These are phyloP conservation scores for Clavispora vitiphila DNA, from an alignment of 805 yeast species.

Conservation along the genomic window DNA sequence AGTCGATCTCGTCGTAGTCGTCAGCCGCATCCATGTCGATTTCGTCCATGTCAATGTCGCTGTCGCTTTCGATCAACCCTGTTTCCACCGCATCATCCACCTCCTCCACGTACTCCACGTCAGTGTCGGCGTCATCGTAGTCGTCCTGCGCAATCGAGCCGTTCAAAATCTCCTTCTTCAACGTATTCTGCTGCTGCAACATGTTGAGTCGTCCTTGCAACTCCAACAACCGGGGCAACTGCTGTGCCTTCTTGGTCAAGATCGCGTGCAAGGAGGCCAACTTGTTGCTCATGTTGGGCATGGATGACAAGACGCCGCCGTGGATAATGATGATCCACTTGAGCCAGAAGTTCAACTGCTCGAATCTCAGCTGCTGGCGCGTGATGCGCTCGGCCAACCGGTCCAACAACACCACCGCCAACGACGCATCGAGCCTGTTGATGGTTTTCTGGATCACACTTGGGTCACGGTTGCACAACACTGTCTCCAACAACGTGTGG, in stretches of 20 bases:
- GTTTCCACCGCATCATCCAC: constrained; percentile 44
- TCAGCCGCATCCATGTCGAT: constrained; percentile 4
- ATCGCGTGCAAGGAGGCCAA: constrained; percentile 44
- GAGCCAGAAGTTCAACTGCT: constrained; percentile 49
- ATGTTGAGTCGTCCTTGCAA: constrained; percentile 46
- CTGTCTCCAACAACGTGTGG: constrained; percentile 78
- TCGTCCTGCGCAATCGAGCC: constrained; percentile 17
- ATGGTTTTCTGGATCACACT: constrained; percentile 47
- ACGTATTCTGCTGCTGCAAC: constrained; percentile 40
- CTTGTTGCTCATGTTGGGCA: constrained; percentile 40
- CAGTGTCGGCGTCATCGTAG: constrained; percentile 37
- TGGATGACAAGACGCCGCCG: constrained; percentile 45
- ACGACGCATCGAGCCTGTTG: constrained; percentile 42
- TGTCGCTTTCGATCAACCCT: constrained; percentile 16
- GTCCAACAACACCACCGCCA: constrained; percentile 47
- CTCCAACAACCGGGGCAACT: constrained; percentile 47
- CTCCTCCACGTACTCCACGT: constrained; percentile 71
- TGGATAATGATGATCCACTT: constrained; percentile 53
- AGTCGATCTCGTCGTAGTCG: constrained; percentile 6
- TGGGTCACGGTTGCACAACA: constrained; percentile 55
- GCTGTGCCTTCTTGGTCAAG: constrained; percentile 43
- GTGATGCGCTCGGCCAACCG: constrained; percentile 49
- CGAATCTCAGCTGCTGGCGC: constrained; percentile 47
- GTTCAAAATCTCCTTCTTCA: constrained; percentile 36
- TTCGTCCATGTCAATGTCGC: constrained; percentile 11